A percentile compares a stretch with the other conserved stretches of the same genome.
phyloP scores from a whole-genome alignment of 2,329 filamentous ascomycete species.

The Nothophoma quercina region DNA sequence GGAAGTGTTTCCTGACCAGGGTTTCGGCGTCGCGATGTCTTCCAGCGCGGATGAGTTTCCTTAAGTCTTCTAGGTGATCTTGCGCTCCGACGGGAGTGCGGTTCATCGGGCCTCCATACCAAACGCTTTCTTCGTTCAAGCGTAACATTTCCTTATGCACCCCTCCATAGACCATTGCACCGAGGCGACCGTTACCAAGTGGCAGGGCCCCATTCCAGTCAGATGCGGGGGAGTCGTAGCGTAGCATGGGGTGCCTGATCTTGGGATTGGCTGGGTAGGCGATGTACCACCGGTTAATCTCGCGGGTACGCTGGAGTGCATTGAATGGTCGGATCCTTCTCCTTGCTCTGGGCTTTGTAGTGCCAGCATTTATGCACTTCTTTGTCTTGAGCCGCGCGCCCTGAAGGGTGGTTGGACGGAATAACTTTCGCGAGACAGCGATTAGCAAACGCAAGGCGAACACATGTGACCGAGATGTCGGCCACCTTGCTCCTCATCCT shows the following conservation, averaged over 20 bases:
- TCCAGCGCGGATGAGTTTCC: constrained; percentile 52
- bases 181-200: constrained; percentile 59
- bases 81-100: constrained; percentile 48
- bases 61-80: constrained; percentile 50
- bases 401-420: constrained; percentile 21
- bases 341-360: constrained; percentile 6
- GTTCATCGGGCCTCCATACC: constrained; percentile 47
- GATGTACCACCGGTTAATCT: constrained; percentile 13
- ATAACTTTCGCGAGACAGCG: constrained; percentile 2
- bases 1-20: constrained; percentile 53
- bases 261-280: constrained; percentile 11
- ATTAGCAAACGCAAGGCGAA: constrained; percentile 10
- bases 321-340: constrained; percentile 1
- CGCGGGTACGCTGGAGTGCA: not conserved
- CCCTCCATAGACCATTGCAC: constrained; percentile 57
- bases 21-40: constrained; percentile 54
- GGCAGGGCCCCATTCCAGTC: constrained; percentile 55
- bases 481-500: not conserved
- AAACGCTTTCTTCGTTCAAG: constrained; percentile 57
- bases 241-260: constrained; percentile 13
- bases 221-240: constrained; percentile 19
- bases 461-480: constrained; percentile 1
- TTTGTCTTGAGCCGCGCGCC: constrained; percentile 4
- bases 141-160: constrained; percentile 54
- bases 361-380: constrained; percentile 13